Evolutionary conservation across 176 grass and related monocot genomes (phyloP).

Genomic region (Avena atlantica): DNA sequence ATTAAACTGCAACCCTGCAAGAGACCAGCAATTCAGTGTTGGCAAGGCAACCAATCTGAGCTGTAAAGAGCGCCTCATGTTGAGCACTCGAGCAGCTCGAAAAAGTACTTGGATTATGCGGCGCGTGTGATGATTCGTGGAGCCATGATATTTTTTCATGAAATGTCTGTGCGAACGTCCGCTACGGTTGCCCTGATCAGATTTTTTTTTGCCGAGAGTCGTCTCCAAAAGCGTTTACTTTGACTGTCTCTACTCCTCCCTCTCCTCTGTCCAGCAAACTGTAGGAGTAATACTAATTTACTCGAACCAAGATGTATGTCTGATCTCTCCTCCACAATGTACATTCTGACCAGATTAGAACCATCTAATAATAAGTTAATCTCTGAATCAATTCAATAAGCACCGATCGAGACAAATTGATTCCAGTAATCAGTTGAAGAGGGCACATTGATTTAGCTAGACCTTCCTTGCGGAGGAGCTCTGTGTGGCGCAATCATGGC

Average conservation of each 20-base stretch:
- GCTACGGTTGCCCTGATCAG: too few relatives aligned
- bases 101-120: not conserved
- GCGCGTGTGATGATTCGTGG: not conserved
- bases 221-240: not conserved
- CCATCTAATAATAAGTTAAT: not conserved
- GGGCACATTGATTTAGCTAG: slow-evolving; percentile 41
- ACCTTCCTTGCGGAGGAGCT: slow-evolving; percentile 51
- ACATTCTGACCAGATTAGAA: not conserved
- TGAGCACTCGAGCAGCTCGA: not conserved
- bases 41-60: slow-evolving; percentile 36
- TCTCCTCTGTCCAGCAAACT: not conserved
- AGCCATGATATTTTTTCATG: not conserved
- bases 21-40: not conserved
- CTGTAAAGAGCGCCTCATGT: slow-evolving; percentile 30
- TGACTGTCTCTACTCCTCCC: not conserved
- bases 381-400: not conserved
- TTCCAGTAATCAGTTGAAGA: not conserved
- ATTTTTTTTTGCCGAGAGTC: too few relatives aligned
- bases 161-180: too few relatives aligned
- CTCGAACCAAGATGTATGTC: not conserved
- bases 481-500: slow-evolving; percentile 63
- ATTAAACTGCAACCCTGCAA: too few relatives aligned
- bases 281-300: not conserved
- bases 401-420: slow-evolving; percentile 8
- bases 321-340: not conserved